Percentiles rank a stretch among this genome's conserved stretches.
These are phyloP conservation scores for Boletus subcaerulescens DNA, from an alignment of 768 basidiomycete genomes.

Conservation along the genomic window DNA sequence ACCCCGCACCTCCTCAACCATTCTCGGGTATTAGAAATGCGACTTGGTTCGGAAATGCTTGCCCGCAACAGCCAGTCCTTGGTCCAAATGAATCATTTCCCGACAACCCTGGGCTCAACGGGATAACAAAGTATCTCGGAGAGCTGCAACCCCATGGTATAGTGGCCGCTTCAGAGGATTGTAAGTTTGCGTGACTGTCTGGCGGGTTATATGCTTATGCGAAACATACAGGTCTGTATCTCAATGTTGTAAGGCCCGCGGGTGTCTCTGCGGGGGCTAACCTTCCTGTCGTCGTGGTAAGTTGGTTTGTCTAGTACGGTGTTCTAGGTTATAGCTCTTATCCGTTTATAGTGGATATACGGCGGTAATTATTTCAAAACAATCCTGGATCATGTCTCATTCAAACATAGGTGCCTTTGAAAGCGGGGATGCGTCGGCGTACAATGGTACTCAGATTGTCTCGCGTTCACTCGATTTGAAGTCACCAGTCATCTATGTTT, in stretches of 20 bases:
- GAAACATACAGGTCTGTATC: slow-evolving; percentile 20
- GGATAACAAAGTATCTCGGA: neutral
- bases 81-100: neutral
- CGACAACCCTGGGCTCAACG: neutral
- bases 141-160: neutral
- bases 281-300: slow-evolving; percentile 24
- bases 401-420: slow-evolving; percentile 10
- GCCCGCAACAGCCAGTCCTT: slow-evolving; percentile 36
- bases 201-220: neutral
- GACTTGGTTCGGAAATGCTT: slow-evolving; percentile 31
- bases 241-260: slow-evolving; percentile 14
- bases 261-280: slow-evolving; percentile 2
- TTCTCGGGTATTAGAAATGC: neutral
- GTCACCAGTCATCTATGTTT: neutral
- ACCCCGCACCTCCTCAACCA: slow-evolving; percentile 4
- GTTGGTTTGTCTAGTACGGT: neutral
- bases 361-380: neutral
- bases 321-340: neutral
- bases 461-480: slow-evolving; percentile 13
- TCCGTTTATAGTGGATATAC: neutral
- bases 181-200: neutral
- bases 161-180: slow-evolving; percentile 17
- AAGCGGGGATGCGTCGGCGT: neutral
- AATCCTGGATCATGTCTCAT: neutral
- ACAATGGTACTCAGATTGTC: slow-evolving; percentile 21